These are phyloP conservation scores for Arthroderma uncinatum DNA, from an alignment of 2,329 filamentous ascomycete genomes.

Conservation along the genomic window DNA sequence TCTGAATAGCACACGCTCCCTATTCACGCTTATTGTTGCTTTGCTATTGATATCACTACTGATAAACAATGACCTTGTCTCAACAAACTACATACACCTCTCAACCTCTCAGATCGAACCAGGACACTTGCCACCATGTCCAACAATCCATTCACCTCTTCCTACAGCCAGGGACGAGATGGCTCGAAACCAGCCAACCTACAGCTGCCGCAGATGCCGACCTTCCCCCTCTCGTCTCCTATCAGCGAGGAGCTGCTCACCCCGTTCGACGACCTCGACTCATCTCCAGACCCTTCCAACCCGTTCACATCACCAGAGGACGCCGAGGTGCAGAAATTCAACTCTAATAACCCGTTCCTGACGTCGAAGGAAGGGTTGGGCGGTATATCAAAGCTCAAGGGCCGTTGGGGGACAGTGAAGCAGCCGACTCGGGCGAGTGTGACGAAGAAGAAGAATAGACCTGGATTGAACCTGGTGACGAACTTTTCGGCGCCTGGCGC, in stretches of 20 bases:
- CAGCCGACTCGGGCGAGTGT: not conserved
- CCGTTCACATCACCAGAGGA: slow-evolving; percentile 26
- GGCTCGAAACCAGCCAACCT: not conserved
- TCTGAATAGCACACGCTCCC: not conserved
- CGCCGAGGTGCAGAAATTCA: slow-evolving; percentile 8
- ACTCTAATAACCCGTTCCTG: not conserved
- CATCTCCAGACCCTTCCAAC: slow-evolving; percentile 20
- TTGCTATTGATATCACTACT: not conserved
- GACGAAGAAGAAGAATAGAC: slow-evolving; percentile 20
- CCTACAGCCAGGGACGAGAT: not conserved
- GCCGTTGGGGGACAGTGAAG: not conserved
- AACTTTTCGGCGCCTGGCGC: slow-evolving; percentile 24
- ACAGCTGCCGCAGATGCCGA: slow-evolving; percentile 24
- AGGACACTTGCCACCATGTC: slow-evolving; percentile 4
- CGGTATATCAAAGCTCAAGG: slow-evolving; percentile 3
- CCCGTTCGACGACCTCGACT: slow-evolving; percentile 25
- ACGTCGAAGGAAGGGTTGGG: not conserved
- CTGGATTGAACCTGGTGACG: slow-evolving; percentile 35
- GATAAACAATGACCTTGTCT: not conserved
- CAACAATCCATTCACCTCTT: slow-evolving; percentile 6
- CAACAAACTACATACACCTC: not conserved
- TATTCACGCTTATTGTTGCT: not conserved
- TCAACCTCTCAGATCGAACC: not conserved
- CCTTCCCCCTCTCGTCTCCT: slow-evolving; percentile 35
- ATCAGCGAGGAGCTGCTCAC: slow-evolving; percentile 34